Percentiles rank a stretch among this genome's conserved stretches.
Conservation (phyloP, 2,329 filamentous ascomycete genomes). For the Botrytis hyacinthi region DNA sequence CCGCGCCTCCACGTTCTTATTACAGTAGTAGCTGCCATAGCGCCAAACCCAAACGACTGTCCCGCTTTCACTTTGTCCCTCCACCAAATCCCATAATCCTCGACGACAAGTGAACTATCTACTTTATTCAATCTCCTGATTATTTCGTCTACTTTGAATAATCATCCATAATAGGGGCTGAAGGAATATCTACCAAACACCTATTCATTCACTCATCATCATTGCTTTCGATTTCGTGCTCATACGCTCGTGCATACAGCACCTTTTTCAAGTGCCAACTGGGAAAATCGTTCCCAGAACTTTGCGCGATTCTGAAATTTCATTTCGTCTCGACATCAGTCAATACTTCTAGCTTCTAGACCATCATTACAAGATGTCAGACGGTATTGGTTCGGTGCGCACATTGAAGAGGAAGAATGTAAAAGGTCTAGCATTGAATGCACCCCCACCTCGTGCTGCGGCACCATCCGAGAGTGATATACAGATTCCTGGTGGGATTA, state of each 20-base stretch:
- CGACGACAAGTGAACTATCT: constrained; percentile 16
- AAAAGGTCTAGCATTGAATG: constrained; percentile 87
- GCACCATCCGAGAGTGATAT: constrained; percentile 71
- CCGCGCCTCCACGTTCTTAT: constrained; percentile 14
- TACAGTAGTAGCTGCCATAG: constrained; percentile 10
- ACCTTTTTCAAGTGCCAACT: constrained; percentile 18
- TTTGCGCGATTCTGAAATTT: constrained; percentile 18
- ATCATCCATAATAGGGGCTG: neutral
- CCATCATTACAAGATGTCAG: constrained; percentile 48
- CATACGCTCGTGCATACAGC: constrained; percentile 10
- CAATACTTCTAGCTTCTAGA: neutral
- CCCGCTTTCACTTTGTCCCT: constrained; percentile 23
- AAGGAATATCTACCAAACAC: neutral
- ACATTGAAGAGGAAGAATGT: constrained; percentile 99
- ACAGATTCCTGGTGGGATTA: constrained; percentile 59
- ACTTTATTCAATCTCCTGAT: constrained; percentile 2
- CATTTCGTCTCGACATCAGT: neutral
- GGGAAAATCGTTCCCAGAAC: constrained; percentile 4
- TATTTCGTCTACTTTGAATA: neutral
- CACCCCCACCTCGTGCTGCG: constrained; percentile 68
- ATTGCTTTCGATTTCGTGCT: neutral
- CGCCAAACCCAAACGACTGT: constrained; percentile 22
- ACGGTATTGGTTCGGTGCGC: constrained; percentile 59
- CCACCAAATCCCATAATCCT: constrained; percentile 19
- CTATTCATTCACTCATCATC: neutral